These are phyloP conservation scores for Aspergillus sclerotiicarbonarius DNA, from an alignment of 495 filamentous ascomycete genomes.

Conservation along the genomic window DNA sequence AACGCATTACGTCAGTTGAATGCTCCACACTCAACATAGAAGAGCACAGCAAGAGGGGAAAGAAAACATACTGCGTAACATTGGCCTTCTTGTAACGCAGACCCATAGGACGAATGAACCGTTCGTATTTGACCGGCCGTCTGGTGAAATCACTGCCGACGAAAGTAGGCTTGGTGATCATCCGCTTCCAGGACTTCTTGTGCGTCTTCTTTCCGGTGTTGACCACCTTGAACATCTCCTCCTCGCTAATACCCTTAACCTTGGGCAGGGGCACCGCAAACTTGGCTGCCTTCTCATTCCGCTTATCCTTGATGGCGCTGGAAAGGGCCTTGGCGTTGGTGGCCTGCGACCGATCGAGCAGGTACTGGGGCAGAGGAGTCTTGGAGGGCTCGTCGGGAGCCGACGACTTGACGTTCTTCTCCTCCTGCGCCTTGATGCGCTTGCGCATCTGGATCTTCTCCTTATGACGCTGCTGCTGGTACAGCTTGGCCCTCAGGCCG, in stretches of 20 bases:
- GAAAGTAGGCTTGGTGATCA: conserved; percentile 91
- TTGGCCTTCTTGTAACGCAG: conserved; percentile 92
- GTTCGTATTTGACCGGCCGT: conserved; percentile 90
- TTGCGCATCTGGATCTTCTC: conserved; percentile 99
- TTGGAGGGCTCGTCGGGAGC: conserved; percentile 67
- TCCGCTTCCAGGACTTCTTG: conserved; percentile 86
- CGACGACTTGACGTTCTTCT: conserved; percentile 92
- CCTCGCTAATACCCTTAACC: conserved; percentile 88
- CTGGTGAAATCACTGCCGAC: conserved; percentile 91
- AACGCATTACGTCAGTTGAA: conserved; percentile 17
- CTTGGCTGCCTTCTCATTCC: conserved; percentile 90
- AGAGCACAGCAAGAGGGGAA: neutral
- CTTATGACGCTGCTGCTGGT: conserved; percentile 87
- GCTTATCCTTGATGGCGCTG: conserved; percentile 83
- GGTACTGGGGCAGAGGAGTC: conserved; percentile 78
- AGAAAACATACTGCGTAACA: conserved; percentile 61
- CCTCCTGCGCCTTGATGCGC: conserved; percentile 88
- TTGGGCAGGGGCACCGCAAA: conserved; percentile 93
- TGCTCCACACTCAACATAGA: neutral
- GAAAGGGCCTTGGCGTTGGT: conserved; percentile 87
- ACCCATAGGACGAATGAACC: conserved; percentile 78
- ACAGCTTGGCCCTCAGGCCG: conserved; percentile 89
- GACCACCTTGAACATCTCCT: conserved; percentile 98
- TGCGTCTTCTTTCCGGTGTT: conserved; percentile 86
- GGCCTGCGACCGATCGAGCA: conserved; percentile 84